Percentiles rank a stretch among this genome's conserved stretches.
Conservation (phyloP, 768 basidiomycete genomes). For the Termitomyces eurrhizus region DNA sequence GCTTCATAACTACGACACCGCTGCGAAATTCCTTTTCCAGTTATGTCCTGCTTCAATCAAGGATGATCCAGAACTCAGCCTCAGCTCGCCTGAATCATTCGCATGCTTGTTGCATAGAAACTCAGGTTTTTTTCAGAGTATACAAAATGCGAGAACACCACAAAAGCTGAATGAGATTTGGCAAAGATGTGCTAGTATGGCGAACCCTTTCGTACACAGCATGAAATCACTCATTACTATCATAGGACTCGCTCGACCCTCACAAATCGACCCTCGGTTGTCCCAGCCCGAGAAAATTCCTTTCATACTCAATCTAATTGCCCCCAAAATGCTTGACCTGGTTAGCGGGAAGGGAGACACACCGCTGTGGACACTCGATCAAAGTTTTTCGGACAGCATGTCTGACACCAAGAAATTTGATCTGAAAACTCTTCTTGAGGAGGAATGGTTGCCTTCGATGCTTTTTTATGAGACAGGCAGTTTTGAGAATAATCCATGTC, state of each 20-base stretch:
- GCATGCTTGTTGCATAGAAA: no score
- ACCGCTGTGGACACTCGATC: neutral
- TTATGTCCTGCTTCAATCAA: no score
- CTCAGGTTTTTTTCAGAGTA: no score
- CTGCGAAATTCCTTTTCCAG: no score
- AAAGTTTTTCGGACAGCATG: neutral
- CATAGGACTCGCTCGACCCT: neutral
- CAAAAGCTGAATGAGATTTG: no score
- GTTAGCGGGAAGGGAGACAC: neutral
- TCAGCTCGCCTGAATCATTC: no score
- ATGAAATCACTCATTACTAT: neutral
- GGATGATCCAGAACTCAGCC: no score
- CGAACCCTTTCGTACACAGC: neutral
- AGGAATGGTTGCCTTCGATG: neutral
- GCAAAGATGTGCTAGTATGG: no score
- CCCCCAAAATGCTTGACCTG: neutral
- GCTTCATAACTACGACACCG: no score
- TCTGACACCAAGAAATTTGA: neutral
- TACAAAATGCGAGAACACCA: no score
- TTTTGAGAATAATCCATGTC: neutral
- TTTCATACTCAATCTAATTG: neutral
- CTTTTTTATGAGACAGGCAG: slow-evolving; percentile 2
- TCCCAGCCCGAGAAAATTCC: neutral
- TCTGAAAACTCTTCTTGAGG: neutral
- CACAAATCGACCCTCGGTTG: neutral